Evolutionary conservation across 2,329 filamentous ascomycete species (phyloP), one percentile per base, ranked within the genome.

Genomic region (Exutisphaerella laricina): DNA sequence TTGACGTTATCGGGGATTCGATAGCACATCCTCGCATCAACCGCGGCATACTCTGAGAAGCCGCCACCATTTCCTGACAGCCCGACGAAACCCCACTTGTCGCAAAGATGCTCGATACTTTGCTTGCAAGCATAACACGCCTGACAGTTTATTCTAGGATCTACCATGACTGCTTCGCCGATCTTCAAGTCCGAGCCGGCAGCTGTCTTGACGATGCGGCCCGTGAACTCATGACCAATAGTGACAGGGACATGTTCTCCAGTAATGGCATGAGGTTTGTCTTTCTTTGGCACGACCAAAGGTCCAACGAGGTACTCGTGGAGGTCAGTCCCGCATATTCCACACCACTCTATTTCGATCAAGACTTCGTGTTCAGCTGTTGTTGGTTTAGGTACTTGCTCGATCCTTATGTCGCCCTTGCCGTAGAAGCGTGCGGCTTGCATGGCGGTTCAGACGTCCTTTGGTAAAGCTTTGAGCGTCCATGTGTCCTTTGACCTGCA

Each of bases 291-390:
- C 12, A 48, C 42, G 26, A 47, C 44, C n/a, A 46, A 17, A 2
- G 52, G 52, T 8, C 53, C 53, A 9, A 49, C 35, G 28, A 50
- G 23, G 37, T 55, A 57, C 37, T 57, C 52, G 38, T 55, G 54
- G 9, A 45, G 36, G 17, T 56, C 51, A 18, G 45, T 53, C 13
- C 53, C 53, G 40, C 51, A 56, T 18, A 56, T 54, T 9, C 53
- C 51, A 26, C 43, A 49, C 49, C 51, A 54, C 21, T 41, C 41
- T n/a, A 52, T 39, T 13, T 50, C 45, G 39, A 54, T 31, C n/a
- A 54, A 35, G 25, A 57, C 43, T 23, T 57, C 39, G n/a, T 33
- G 40, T 5, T 36, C 38, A 10, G 34, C 38, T n/a, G 41, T 39
- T 18, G 43, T 20, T 8, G 52, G 54, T 22, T 43, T 31, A 10